phyloP scores from a whole-genome alignment of 148 eudicot genomes.

The Silene latifolia region DNA sequence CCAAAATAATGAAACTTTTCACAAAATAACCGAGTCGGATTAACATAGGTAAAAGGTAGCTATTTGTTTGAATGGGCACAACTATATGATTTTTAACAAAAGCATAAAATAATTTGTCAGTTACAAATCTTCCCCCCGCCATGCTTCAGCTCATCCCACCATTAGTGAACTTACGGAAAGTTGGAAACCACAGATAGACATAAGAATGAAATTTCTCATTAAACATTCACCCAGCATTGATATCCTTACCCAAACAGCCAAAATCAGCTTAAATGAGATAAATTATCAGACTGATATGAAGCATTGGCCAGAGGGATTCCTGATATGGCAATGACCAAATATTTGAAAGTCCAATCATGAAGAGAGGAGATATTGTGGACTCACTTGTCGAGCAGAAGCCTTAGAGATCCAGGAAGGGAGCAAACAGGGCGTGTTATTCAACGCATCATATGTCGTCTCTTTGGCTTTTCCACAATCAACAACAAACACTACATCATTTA shows the following conservation, averaged over 20 bases:
- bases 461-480: conserved; percentile 99
- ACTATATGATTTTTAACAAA: not conserved
- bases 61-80: not conserved
- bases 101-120: conserved; percentile 5
- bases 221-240: too few species aligned
- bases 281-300: too few species aligned
- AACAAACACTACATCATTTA: conserved; percentile 90
- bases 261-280: too few species aligned
- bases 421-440: conserved; percentile 92
- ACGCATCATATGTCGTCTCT: conserved; percentile 97
- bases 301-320: too few species aligned
- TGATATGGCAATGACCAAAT: not conserved
- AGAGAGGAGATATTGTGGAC: conserved; percentile 19
- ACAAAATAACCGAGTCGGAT: not conserved
- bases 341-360: not conserved
- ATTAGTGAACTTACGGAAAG: too few species aligned
- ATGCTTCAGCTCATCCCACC: too few species aligned
- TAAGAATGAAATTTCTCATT: too few species aligned
- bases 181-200: too few species aligned
- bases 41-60: not conserved
- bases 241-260: too few species aligned
- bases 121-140: too few species aligned
- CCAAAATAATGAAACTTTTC: not conserved
- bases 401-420: conserved; percentile 98
- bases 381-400: conserved; percentile 97